phyloP scores from a whole-genome alignment of 345 rosid species.

The Ceriops tagal region DNA sequence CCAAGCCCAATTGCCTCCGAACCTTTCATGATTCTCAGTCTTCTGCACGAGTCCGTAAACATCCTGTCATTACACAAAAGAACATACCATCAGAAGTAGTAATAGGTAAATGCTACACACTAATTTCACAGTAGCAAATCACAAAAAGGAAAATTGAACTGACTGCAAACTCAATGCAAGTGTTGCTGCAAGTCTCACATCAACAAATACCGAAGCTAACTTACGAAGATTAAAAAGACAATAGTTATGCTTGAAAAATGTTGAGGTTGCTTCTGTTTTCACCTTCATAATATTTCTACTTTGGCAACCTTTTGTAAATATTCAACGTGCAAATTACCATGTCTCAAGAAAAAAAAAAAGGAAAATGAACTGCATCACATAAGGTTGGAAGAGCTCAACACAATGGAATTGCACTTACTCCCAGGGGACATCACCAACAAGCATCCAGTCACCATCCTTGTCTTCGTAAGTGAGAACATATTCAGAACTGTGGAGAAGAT shows the following conservation, averaged over 20 bases:
- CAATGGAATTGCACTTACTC: slow-evolving; percentile 21
- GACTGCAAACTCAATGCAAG: background rate
- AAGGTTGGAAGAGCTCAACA: background rate
- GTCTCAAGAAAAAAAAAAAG: background rate
- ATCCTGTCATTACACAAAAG: slow-evolving; percentile 15
- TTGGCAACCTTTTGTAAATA: background rate
- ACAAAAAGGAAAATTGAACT: background rate
- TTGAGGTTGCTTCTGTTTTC: background rate
- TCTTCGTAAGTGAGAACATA: slow-evolving; percentile 33
- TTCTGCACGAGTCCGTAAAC: slow-evolving; percentile 28
- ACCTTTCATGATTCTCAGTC: slow-evolving; percentile 33
- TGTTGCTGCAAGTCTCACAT: background rate
- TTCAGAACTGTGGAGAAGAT: slow-evolving; percentile 43
- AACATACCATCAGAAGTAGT: background rate
- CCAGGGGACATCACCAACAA: slow-evolving; percentile 36
- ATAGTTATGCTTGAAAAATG: background rate
- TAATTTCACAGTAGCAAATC: background rate
- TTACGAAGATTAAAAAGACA: background rate
- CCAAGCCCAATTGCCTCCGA: slow-evolving; percentile 38
- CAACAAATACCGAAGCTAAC: background rate
- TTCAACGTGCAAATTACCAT: background rate
- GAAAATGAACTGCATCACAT: background rate
- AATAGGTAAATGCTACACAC: background rate
- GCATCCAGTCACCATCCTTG: slow-evolving; percentile 35
- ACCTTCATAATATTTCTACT: background rate